Evolutionary conservation across 768 basidiomycete genomes (phyloP).

Genomic region (Podaxis sp.): DNA sequence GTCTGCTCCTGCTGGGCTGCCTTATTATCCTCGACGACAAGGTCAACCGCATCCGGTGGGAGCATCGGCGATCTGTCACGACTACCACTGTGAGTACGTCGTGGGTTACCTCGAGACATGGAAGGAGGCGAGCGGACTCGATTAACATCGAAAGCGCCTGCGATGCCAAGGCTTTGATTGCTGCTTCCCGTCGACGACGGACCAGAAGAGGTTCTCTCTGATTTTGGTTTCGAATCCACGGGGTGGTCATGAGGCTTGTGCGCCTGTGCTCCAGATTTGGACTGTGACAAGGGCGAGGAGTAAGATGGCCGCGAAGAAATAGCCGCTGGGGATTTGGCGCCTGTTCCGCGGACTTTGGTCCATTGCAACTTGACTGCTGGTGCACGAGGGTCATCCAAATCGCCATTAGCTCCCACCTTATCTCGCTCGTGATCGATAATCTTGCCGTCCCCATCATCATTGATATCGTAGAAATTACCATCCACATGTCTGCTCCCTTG

Average conservation of each 20-base stretch:
- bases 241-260: background rate
- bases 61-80: conserved; percentile 30
- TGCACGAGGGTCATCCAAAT: background rate
- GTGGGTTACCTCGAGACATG: conserved; percentile 32
- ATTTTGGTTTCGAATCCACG: background rate
- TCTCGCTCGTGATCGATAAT: conserved; percentile 52
- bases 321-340: background rate
- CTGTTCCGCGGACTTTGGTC: conserved; percentile 31
- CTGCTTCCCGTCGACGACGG: conserved; percentile 28
- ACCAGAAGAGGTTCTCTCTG: conserved; percentile 15
- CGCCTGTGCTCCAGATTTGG: conserved; percentile 7
- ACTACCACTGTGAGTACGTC: conserved; percentile 16
- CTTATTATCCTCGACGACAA: conserved; percentile 71
- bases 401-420: conserved; percentile 22
- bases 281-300: conserved; percentile 21
- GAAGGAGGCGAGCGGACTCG: conserved; percentile 31
- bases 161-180: conserved; percentile 23
- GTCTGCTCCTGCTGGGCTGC: conserved; percentile 54
- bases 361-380: conserved; percentile 34
- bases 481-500: conserved; percentile 15
- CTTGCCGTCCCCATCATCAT: conserved; percentile 21
- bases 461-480: conserved; percentile 18
- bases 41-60: conserved; percentile 82
- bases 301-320: conserved; percentile 14
- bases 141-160: conserved; percentile 14